A percentile compares a stretch with the other conserved stretches of the same genome.
Evolutionary conservation across 768 basidiomycete species (phyloP).

Genomic region (Suillus sp.): DNA sequence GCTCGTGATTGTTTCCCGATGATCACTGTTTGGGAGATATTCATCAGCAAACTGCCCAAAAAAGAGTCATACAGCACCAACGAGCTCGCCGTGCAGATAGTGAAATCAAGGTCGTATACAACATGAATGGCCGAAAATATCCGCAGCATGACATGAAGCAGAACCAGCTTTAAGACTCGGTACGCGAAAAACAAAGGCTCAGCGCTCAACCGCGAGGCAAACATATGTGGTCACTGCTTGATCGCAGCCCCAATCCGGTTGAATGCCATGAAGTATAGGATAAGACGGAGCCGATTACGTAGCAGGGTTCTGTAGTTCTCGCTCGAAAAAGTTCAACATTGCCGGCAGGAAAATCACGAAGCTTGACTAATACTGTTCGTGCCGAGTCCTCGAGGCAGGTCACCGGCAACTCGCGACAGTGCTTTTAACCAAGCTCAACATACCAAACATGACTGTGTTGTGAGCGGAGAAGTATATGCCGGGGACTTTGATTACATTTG

Average conservation of each 20-base stretch:
- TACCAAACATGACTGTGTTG: neutral
- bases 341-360: slow-evolving; percentile 7
- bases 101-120: neutral
- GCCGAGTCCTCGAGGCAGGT: slow-evolving; percentile 3
- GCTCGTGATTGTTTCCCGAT: slow-evolving; percentile 15
- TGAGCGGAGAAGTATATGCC: neutral
- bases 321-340: slow-evolving; percentile 3
- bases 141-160: neutral
- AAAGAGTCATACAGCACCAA: neutral
- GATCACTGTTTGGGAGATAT: slow-evolving; percentile 7
- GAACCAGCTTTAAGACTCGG: neutral
- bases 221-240: slow-evolving; percentile 7
- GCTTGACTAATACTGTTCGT: slow-evolving; percentile 2
- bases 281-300: slow-evolving; percentile 1
- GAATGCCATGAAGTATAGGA: slow-evolving; percentile 3
- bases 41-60: slow-evolving; percentile 4
- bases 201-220: neutral
- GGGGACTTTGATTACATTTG: neutral
- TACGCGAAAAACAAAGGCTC: neutral
- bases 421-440: slow-evolving; percentile 1
- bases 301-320: slow-evolving; percentile 6
- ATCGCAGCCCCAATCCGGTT: slow-evolving; percentile 5
- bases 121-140: neutral
- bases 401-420: slow-evolving; percentile 5
- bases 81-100: neutral